These are phyloP conservation scores for Apiotrichum brassicae DNA, from an alignment of 1,284 basidiomycete species.

Conservation along the genomic window DNA sequence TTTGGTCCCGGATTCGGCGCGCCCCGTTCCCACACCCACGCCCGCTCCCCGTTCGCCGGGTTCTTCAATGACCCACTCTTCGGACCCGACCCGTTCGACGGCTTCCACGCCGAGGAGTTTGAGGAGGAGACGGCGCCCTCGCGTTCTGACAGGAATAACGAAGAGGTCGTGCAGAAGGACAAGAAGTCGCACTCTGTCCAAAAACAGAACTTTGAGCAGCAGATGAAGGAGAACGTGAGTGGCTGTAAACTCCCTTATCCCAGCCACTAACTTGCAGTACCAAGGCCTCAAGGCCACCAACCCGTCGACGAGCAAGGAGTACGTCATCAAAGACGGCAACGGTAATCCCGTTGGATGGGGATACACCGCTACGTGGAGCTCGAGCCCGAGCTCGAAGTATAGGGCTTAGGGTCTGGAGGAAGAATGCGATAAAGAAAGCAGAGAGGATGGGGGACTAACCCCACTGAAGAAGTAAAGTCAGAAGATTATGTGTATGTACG, in stretches of 20 bases:
- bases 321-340: not conserved
- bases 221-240: not conserved
- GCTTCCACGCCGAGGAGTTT: not conserved
- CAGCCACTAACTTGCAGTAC: not conserved
- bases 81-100: not conserved
- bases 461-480: too few species aligned
- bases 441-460: too few species aligned
- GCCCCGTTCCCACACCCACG: too few species aligned
- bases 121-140: too few species aligned
- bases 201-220: too few species aligned
- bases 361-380: not conserved
- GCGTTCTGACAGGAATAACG: too few species aligned
- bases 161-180: too few species aligned
- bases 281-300: not conserved
- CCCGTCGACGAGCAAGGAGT: not conserved
- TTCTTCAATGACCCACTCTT: not conserved
- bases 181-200: too few species aligned
- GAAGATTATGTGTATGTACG: too few species aligned
- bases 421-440: not conserved
- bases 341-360: not conserved
- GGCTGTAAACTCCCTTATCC: not conserved
- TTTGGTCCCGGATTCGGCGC: not conserved
- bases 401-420: too few species aligned
- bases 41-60: too few species aligned
- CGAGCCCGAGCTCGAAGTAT: not conserved